phyloP scores from a whole-genome alignment of 306 rosid genomes.

The Arachis hypogaea region DNA sequence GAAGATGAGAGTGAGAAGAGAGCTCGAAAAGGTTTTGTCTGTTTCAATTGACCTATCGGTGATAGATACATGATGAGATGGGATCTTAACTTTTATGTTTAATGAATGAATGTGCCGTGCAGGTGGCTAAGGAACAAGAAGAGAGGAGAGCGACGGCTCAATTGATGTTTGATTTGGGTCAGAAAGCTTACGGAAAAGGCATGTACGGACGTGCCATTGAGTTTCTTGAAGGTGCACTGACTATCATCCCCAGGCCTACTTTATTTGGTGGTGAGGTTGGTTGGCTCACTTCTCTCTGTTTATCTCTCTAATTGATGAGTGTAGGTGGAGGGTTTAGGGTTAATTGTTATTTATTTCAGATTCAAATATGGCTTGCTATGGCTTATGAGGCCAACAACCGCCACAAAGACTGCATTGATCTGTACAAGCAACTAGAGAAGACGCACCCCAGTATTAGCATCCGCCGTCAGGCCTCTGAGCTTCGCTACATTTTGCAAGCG shows the following conservation, averaged over 20 bases:
- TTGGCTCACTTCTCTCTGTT: slow-evolving; percentile 19
- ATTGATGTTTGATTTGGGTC: slow-evolving; percentile 94
- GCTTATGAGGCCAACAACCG: slow-evolving; percentile 96
- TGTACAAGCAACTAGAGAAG: slow-evolving; percentile 79
- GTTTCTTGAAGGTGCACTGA: slow-evolving; percentile 91
- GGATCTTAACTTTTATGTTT: not conserved
- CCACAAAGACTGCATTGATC: slow-evolving; percentile 82
- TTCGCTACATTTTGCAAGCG: slow-evolving; percentile 93
- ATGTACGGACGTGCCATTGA: slow-evolving; percentile 91
- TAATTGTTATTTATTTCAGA: slow-evolving; percentile 51
- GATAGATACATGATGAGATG: not conserved
- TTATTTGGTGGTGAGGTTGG: slow-evolving; percentile 98
- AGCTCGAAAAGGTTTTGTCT: slow-evolving; percentile 77
- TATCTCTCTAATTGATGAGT: not conserved
- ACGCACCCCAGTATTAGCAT: slow-evolving; percentile 76
- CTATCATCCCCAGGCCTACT: slow-evolving; percentile 82
- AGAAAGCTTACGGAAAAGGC: slow-evolving; percentile 90
- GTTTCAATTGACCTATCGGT: not conserved
- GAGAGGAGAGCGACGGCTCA: slow-evolving; percentile 92
- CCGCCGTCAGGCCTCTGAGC: slow-evolving; percentile 92
- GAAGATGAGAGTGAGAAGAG: slow-evolving; percentile 85
- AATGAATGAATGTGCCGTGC: slow-evolving; percentile 4
- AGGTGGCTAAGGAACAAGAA: slow-evolving; percentile 98
- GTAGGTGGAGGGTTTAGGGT: too few species aligned
- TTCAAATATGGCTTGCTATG: slow-evolving; percentile 98